Evolutionary conservation across 2,329 filamentous ascomycete genomes (phyloP), one percentile per base, ranked within the genome.

Genomic region (Aspergillus tubingensis): DNA sequence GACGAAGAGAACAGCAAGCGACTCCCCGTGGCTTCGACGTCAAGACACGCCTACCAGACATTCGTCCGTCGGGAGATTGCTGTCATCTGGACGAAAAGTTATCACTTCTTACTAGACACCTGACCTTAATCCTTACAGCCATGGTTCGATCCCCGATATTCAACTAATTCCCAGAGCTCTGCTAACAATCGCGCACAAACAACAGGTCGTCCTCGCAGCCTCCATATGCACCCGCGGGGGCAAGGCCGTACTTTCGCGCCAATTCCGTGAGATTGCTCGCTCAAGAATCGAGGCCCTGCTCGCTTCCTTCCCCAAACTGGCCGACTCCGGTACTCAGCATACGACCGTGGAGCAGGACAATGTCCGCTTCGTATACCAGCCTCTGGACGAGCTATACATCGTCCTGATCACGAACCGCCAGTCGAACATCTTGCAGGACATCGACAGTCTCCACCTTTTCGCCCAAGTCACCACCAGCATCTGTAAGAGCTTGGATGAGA

Each of bases 341-440:
- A 99, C 95, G 27, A 99, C 91, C 5, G 93, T 98, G 72, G 95
- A 99, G 80, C 93, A 98, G 80, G 96, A 99, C 82, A 98, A 96
- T 82, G 95, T 99, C 74, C 94, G 95, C 81, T 99, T 97, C 76
- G 95, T 99, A 61, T 99, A 99, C 83, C 95, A 99, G 78, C 96
- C 95, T 62, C 86, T 99, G 66, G 96, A 99, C 81, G 96, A 99
- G 83, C 88, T 99, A 66, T 99, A 99, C 86, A 98, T 99, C 87
- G 94, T 99, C 67, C 88, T 99, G 73, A 98, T 99, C 80, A 99
- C 96, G 78, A 99, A 99, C 84, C 91, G 92, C 72, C 95, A 98
- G 83, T 98, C 94, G 78, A 99, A 99, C 81, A 99, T 99, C 69
- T 86, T 99, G 54, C 95, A 99, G 81, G 95, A 99, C 79, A 99